Evolutionary conservation across 2,329 filamentous ascomycete genomes (phyloP).

Genomic region (Beauveria brongniartii): DNA sequence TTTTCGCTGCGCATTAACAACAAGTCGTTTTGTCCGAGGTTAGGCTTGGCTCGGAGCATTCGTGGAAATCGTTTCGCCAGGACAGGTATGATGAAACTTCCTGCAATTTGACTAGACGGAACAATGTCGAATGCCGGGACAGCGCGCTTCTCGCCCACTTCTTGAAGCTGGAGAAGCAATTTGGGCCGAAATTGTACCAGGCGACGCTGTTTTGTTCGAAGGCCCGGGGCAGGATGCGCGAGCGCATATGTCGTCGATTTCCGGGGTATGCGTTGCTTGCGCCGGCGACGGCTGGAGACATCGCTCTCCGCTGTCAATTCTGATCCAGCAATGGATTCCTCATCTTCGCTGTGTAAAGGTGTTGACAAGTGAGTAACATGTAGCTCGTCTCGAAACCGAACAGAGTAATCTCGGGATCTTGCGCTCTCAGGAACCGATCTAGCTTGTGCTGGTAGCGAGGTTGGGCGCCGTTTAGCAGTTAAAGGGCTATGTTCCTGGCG

Average conservation of each 20-base stretch:
- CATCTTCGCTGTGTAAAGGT: conserved; percentile 39
- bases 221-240: conserved; percentile 56
- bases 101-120: conserved; percentile 52
- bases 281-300: conserved; percentile 27
- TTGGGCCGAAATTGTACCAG: conserved; percentile 60
- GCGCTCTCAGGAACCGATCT: conserved; percentile 32
- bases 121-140: conserved; percentile 66
- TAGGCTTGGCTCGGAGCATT: conserved; percentile 54
- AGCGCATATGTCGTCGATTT: conserved; percentile 58
- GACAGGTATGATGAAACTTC: conserved; percentile 48
- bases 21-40: conserved; percentile 60
- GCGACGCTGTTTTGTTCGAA: conserved; percentile 53
- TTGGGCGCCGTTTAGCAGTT: neutral
- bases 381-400: conserved; percentile 38
- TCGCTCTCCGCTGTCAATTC: conserved; percentile 31
- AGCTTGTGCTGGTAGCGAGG: conserved; percentile 15
- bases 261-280: conserved; percentile 38
- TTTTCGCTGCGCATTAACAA: conserved; percentile 64
- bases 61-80: conserved; percentile 54
- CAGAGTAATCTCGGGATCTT: conserved; percentile 32
- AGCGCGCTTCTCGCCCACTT: conserved; percentile 53
- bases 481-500: neutral
- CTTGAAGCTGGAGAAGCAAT: conserved; percentile 64
- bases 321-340: conserved; percentile 33
- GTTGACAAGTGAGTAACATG: conserved; percentile 21